Base-by-base conservation (phyloP, 371 early-diverging fungal species). In the Choanephora cucurbitarum region DNA sequence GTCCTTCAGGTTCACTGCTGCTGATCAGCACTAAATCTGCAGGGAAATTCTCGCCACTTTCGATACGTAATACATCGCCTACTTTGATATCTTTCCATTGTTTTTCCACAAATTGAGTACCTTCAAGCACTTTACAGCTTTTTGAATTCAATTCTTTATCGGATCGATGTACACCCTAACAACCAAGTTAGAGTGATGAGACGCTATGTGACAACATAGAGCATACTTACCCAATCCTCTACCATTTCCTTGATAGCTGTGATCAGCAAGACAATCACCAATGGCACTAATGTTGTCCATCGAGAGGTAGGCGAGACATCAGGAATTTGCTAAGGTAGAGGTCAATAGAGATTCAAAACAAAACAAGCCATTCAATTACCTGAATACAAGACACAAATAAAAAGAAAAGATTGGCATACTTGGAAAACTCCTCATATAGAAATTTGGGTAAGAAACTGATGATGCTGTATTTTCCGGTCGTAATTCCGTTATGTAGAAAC, bases 211-310 rank as follows among this genome's bases (percentile, higher is more conserved):
- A n/a, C 11, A 22, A 22, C 18, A 19, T 13, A 42, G 24, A 23
- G 44, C 45, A 34, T 40, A 23, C 80, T 77, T 82, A 87, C 90
- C 69, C 85, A 77, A 70, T 99, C 99, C 69, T 99, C 99, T 40
- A 96, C 77, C 3, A 93, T 78, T 72, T 99, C 99, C 74, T 99
- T 99, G 37, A 94, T 72, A 21, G 96, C 99, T 1, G 98, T 95
- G 31, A 91, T 93, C 23, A 91, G 69, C 55, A 99, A 71, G 1
- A 99, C 97, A 57, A 96, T 84, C 4, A 78, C 64, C 42, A 99
- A 80, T 5, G 99, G 99, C 18, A 97, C 89, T 24, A 93, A 66
- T 2, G 99, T 99, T 13, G 96, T 96, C 64, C 79, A 92, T 59
- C 87, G 78, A 48, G 89, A 89, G 1, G 92, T 92, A 10, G 93